Conservation (phyloP, 2,329 filamentous ascomycete genomes). For the Aureobasidium uvarum region DNA sequence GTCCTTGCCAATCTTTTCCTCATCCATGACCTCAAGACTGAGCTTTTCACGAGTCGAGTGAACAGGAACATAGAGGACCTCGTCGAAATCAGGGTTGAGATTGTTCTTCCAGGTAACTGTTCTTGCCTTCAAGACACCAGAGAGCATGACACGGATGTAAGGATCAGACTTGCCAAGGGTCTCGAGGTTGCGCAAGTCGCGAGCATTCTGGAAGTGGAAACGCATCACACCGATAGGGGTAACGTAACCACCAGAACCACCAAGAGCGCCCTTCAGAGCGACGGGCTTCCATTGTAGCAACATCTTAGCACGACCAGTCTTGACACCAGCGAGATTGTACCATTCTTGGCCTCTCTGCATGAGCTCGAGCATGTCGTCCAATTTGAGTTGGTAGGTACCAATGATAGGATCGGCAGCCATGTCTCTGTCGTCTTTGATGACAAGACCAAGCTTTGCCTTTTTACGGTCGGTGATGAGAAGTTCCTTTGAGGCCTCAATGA, state of each 20-base stretch:
- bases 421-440: slow-evolving; percentile 94
- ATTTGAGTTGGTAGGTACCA: slow-evolving; percentile 90
- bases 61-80: slow-evolving; percentile 89
- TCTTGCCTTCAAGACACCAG: slow-evolving; percentile 83
- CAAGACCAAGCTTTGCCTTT: slow-evolving; percentile 82
- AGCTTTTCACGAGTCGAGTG: slow-evolving; percentile 82
- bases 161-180: slow-evolving; percentile 96
- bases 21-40: slow-evolving; percentile 91
- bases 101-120: slow-evolving; percentile 97
- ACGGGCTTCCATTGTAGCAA: slow-evolving; percentile 95
- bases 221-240: slow-evolving; percentile 94
- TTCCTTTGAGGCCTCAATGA: slow-evolving; percentile 89
- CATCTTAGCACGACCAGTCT: slow-evolving; percentile 85
- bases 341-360: slow-evolving; percentile 94
- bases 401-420: slow-evolving; percentile 77
- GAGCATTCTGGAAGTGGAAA: slow-evolving; percentile 82
- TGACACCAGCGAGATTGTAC: slow-evolving; percentile 82
- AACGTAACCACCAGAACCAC: slow-evolving; percentile 82
- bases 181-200: slow-evolving; percentile 85
- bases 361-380: slow-evolving; percentile 88
- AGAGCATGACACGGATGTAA: slow-evolving; percentile 83
- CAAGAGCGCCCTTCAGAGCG: slow-evolving; percentile 71
- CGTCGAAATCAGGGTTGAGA: slow-evolving; percentile 91
- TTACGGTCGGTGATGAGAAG: slow-evolving; percentile 93
- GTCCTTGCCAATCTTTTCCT: slow-evolving; percentile 88